Conservation (phyloP, 106 monocot species). For the Allium sativum region DNA sequence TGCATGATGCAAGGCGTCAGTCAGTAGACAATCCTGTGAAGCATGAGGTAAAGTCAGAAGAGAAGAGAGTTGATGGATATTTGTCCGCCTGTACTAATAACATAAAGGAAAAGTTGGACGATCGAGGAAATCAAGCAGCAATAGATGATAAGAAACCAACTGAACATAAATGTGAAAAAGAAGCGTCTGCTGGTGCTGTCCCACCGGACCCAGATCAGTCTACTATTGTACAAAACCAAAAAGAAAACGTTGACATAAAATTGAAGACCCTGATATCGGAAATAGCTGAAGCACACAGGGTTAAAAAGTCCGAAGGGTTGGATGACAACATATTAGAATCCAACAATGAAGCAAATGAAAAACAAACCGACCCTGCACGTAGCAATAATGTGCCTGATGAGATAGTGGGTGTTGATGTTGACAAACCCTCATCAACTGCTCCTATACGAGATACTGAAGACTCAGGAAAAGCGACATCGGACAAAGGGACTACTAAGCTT, state of each 20-base stretch:
- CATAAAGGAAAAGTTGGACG: slow-evolving; percentile 6
- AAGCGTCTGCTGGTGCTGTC: no score
- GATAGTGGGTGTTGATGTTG: background rate
- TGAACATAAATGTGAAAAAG: slow-evolving; percentile 18
- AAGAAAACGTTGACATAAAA: slow-evolving; percentile 5
- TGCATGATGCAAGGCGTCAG: slow-evolving; percentile 1
- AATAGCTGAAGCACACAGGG: slow-evolving; percentile 12
- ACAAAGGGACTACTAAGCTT: slow-evolving; percentile 24
- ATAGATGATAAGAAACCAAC: slow-evolving; percentile 18
- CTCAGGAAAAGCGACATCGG: slow-evolving; percentile 12
- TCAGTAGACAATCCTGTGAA: slow-evolving; percentile 11
- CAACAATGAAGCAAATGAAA: slow-evolving; percentile 21
- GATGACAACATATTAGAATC: background rate
- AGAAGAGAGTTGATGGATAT: slow-evolving; percentile 1
- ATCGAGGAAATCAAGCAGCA: slow-evolving; percentile 11
- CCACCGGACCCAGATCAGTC: no score
- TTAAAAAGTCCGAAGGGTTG: slow-evolving; percentile 8
- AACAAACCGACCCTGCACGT: background rate
- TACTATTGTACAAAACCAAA: slow-evolving; percentile 16
- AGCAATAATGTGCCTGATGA: slow-evolving; percentile 9
- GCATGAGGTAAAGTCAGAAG: slow-evolving; percentile 8
- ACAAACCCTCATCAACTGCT: slow-evolving; percentile 2
- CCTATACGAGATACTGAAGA: slow-evolving; percentile 13
- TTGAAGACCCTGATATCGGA: slow-evolving; percentile 12
- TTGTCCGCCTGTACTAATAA: background rate